Evolutionary conservation across 2,329 filamentous ascomycete species (phyloP).

Genomic region (Cladorrhinum sp.): DNA sequence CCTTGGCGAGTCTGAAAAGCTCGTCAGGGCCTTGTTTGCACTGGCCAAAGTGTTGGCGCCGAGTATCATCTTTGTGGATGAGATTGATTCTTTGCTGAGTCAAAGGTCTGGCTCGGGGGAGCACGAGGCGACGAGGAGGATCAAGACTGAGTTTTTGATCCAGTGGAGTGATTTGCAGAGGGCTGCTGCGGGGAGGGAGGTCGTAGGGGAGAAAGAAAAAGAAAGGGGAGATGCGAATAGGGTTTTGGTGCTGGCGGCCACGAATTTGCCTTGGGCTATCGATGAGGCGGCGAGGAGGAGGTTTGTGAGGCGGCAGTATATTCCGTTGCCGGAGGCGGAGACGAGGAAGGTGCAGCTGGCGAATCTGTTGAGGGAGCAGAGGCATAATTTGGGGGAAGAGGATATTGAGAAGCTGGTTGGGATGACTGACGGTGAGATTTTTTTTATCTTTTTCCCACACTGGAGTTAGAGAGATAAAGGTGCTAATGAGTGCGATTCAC

Average conservation of each 20-base stretch:
- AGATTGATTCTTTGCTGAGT: conserved; percentile 92
- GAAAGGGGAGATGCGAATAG: conserved; percentile 77
- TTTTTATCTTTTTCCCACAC: not conserved
- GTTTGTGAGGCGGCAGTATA: conserved; percentile 93
- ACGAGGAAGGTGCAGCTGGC: conserved; percentile 77
- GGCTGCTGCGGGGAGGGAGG: conserved; percentile 80
- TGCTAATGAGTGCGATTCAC: not conserved
- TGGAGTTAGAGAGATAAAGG: no score
- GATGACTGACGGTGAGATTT: conserved; percentile 72
- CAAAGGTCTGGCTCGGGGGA: conserved; percentile 79
- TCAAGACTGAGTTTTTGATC: conserved; percentile 97
- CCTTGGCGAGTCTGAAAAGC: conserved; percentile 92
- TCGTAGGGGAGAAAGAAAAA: conserved; percentile 57
- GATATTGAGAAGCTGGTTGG: conserved; percentile 74
- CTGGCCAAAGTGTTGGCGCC: conserved; percentile 87
- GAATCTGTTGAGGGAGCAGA: conserved; percentile 80
- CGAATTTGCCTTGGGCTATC: conserved; percentile 95
- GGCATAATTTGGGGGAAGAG: conserved; percentile 68
- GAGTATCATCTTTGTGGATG: conserved; percentile 97
- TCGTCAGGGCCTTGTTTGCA: conserved; percentile 86
- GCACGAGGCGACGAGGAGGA: conserved; percentile 86
- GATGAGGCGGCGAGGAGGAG: conserved; percentile 89
- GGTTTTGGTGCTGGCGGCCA: conserved; percentile 90
- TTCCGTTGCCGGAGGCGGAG: conserved; percentile 81
- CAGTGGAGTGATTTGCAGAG: conserved; percentile 94